Evolutionary conservation across 2,329 filamentous ascomycete species (phyloP), one percentile per base, ranked within the genome.

Genomic region (Fusarium burgessii): DNA sequence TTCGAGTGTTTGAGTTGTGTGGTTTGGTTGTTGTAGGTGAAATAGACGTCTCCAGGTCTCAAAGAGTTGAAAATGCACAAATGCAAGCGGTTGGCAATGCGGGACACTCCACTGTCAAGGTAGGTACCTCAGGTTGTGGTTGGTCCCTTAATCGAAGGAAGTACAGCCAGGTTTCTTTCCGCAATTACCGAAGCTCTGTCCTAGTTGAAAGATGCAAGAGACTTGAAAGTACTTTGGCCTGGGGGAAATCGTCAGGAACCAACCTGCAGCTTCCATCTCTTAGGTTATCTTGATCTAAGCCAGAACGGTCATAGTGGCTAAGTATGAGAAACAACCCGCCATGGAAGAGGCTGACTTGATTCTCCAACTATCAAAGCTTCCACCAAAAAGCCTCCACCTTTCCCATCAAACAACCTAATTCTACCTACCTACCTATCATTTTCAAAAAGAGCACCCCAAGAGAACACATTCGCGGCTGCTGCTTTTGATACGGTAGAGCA

Each of bases 331-430:
- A 23, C 23, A 23, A 5, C 23, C 23, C 23, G 23, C 17, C 42
- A 10, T 23, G 23, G 38, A 41, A 36, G 35, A 70, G 58, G 56
- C 57, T 63, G 52, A 55, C 63, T 73, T 38, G 66, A 68, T 64
- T 73, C 70, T 74, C 58, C 68, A 58, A 59, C 49, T 69, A 46
- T 60, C 47, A 60, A 68, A 74, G 58, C 69, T 60, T 68, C 63
- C 61, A 68, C 60, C 58, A 66, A 18, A 40, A 52, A 51, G 59
- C 68, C 50, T 63, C 51, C 51, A 59, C 60, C 68, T 62, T 50
- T 66, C 29, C n/a, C 52, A 35, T 47, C 52, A 56, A 27, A 15
- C 47, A 51, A 38, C 36, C 17, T n/a, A 45, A 45, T 58, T 51
- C 70, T 49, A 62, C 62, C 62, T 45, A 62, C 62, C 62, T 60